Conservation (phyloP, 2,329 filamentous ascomycete genomes). For the Venturia carpophila region DNA sequence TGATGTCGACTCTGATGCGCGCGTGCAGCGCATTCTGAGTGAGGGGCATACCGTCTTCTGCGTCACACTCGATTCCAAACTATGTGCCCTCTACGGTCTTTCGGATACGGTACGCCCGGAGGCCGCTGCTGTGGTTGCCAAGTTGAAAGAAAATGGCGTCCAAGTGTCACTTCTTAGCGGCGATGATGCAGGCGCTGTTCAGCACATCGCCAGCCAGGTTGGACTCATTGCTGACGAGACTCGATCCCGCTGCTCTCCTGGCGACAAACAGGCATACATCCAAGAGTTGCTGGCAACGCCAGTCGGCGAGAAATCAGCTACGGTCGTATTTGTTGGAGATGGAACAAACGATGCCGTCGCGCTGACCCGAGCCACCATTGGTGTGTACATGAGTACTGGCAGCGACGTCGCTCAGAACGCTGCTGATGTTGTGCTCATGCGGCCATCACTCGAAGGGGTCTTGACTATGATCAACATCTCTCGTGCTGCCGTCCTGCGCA, state of each 20-base stretch:
- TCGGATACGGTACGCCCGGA: slow-evolving; percentile 41
- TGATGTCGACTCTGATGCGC: slow-evolving; percentile 25
- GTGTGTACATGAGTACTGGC: slow-evolving; percentile 55
- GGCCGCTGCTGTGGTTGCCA: slow-evolving; percentile 44
- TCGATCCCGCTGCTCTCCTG: slow-evolving; percentile 42
- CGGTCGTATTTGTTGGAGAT: slow-evolving; percentile 65
- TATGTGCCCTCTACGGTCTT: slow-evolving; percentile 45
- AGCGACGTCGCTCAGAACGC: slow-evolving; percentile 59
- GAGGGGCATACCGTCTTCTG: slow-evolving; percentile 48
- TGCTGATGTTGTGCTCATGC: slow-evolving; percentile 62
- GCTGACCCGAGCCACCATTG: slow-evolving; percentile 61
- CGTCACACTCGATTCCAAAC: slow-evolving; percentile 41
- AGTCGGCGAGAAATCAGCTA: neutral
- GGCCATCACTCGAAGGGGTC: slow-evolving; percentile 48
- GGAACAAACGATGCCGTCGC: slow-evolving; percentile 74
- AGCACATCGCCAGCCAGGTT: slow-evolving; percentile 27
- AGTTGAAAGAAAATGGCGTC: slow-evolving; percentile 43
- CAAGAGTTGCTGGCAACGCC: slow-evolving; percentile 22
- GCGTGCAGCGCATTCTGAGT: slow-evolving; percentile 31
- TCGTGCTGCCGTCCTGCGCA: slow-evolving; percentile 31
- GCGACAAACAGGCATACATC: slow-evolving; percentile 49
- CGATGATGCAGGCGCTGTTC: slow-evolving; percentile 45
- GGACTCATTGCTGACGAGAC: slow-evolving; percentile 35
- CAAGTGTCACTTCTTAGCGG: slow-evolving; percentile 49
- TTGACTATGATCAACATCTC: slow-evolving; percentile 50